These are phyloP conservation scores for Cenchrus purpureus DNA, from an alignment of 176 grass and related monocot genomes.

Conservation along the genomic window DNA sequence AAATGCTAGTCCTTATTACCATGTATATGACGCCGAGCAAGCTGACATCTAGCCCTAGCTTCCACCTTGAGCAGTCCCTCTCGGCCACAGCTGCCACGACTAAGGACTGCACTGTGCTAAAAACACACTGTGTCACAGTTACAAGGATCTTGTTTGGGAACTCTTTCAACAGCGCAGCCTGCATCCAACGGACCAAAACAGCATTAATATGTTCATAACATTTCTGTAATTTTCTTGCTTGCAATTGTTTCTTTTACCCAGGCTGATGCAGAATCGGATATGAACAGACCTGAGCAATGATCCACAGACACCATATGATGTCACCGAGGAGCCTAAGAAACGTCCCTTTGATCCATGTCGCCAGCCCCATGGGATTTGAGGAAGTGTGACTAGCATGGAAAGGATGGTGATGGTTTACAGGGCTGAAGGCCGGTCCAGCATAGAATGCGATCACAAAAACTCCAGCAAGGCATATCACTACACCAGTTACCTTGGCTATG, in stretches of 20 bases:
- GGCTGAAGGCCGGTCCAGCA: slow-evolving; percentile 41
- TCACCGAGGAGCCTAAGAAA: slow-evolving; percentile 48
- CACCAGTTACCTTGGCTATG: slow-evolving; percentile 48
- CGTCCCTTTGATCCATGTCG: slow-evolving; percentile 56
- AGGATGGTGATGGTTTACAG: slow-evolving; percentile 50
- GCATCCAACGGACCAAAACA: no score
- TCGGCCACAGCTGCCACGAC: slow-evolving; percentile 37
- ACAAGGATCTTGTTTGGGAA: slow-evolving; percentile 59
- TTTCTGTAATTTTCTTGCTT: no score
- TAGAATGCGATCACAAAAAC: slow-evolving; percentile 54
- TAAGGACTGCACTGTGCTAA: slow-evolving; percentile 46
- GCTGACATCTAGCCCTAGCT: slow-evolving; percentile 47
- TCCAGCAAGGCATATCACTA: slow-evolving; percentile 53
- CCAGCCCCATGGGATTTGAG: background rate
- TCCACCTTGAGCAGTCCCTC: slow-evolving; percentile 58
- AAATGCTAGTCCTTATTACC: background rate
- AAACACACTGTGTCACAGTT: slow-evolving; percentile 46
- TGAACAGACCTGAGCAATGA: no score
- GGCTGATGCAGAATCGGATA: no score
- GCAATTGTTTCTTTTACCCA: no score
- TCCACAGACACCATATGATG: no score
- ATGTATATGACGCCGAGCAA: slow-evolving; percentile 46
- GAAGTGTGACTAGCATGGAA: background rate
- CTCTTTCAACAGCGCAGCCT: slow-evolving; percentile 45
- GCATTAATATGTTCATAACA: no score